Percentiles rank a stretch among this genome's conserved stretches.
Conservation (phyloP, 1,284 basidiomycete species). For the Boletus smithii region DNA sequence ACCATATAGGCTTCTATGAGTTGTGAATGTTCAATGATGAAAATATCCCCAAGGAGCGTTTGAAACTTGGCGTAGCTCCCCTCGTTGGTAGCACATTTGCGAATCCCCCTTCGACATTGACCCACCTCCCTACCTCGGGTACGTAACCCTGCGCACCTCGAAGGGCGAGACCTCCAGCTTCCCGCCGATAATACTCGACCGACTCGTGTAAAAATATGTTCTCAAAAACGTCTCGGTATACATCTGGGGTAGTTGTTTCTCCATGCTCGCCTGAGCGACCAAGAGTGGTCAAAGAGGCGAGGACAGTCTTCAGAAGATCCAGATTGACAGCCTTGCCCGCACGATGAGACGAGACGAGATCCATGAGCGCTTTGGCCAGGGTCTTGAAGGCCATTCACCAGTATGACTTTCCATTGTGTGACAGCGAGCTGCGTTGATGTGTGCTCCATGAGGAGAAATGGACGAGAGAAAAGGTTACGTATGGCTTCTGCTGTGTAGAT, state of each 20-base stretch:
- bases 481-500: constrained; percentile 2
- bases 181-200: not conserved
- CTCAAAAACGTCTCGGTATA: not conserved
- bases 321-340: not conserved
- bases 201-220: constrained; percentile 1
- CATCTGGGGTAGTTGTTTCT: not conserved
- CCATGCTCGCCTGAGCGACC: not conserved
- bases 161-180: not conserved
- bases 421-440: not conserved
- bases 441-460: not conserved
- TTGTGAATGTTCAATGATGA: not conserved
- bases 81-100: not conserved
- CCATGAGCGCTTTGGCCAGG: not conserved
- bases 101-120: not conserved
- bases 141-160: constrained; percentile 2
- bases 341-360: not conserved
- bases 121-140: not conserved
- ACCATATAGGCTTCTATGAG: not conserved
- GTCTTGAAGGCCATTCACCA: not conserved
- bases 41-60: not conserved
- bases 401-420: not conserved
- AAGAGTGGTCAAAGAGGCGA: constrained; percentile 2
- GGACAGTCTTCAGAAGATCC: not conserved
- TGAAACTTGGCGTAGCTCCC: constrained; percentile 1
- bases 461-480: not conserved